These are phyloP conservation scores for Fraxinus paxiana DNA, from an alignment of 305 asterid species.

Conservation along the genomic window DNA sequence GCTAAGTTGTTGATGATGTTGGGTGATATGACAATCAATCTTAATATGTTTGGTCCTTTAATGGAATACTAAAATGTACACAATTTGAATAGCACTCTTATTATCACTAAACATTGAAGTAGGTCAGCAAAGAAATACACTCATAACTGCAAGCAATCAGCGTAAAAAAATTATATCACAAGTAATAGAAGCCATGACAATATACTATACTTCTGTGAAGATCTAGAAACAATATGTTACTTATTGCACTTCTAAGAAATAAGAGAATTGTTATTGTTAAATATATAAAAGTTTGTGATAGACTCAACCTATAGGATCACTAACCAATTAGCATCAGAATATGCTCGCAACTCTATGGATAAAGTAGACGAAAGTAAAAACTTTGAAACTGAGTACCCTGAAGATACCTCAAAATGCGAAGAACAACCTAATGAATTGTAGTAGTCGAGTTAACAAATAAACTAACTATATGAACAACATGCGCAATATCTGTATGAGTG, in stretches of 20 bases:
- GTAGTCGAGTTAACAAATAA: background rate
- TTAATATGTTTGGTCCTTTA: background rate
- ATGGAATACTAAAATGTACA: background rate
- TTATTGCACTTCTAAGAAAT: background rate
- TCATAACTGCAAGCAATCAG: background rate
- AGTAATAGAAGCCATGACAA: background rate
- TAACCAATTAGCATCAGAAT: background rate
- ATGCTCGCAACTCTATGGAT: background rate
- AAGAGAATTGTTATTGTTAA: background rate
- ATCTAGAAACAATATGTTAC: background rate
- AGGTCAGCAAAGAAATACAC: background rate
- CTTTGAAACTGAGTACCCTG: background rate
- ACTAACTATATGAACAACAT: background rate
- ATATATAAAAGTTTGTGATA: background rate
- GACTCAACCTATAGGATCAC: background rate
- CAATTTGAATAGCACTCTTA: background rate
- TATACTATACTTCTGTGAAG: background rate
- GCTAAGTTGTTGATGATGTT: background rate
- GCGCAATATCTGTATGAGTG: background rate
- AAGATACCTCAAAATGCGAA: background rate
- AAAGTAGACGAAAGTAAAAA: background rate
- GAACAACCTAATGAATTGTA: background rate
- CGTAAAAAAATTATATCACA: background rate
- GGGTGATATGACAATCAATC: background rate
- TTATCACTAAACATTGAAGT: background rate